Percentiles rank a stretch among this genome's conserved stretches.
Evolutionary conservation across 768 basidiomycete genomes (phyloP).

Genomic region (Rhizopogon vesiculosus): DNA sequence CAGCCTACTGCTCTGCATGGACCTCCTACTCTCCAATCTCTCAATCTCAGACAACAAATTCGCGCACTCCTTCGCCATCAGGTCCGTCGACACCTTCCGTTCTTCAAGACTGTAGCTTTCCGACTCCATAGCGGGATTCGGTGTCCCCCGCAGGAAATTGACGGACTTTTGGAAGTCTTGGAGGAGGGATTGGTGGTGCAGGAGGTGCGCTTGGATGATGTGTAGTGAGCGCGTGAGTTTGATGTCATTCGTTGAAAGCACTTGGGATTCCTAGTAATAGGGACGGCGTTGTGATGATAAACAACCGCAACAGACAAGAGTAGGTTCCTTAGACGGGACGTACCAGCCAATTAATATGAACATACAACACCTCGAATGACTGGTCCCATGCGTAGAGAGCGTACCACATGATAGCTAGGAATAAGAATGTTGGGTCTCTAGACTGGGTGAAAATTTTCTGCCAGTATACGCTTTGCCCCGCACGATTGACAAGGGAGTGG

Average conservation of each 20-base stretch:
- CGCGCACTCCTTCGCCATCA: constrained; percentile 5
- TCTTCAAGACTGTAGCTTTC: constrained; percentile 7
- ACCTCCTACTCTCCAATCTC: constrained; percentile 33
- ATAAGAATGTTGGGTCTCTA: constrained; percentile 28
- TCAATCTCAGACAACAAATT: constrained; percentile 41
- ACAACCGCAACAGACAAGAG: neutral
- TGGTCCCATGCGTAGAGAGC: constrained; percentile 62
- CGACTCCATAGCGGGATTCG: constrained; percentile 42
- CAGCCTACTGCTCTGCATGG: constrained; percentile 24
- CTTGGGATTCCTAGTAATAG: constrained; percentile 37
- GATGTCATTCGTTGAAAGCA: constrained; percentile 32
- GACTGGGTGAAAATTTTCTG: constrained; percentile 25
- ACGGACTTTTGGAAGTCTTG: constrained; percentile 51
- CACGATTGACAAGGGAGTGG: constrained; percentile 25
- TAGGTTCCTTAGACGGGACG: constrained; percentile 9
- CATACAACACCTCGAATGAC: constrained; percentile 46
- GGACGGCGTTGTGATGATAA: neutral
- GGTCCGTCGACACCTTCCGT: neutral
- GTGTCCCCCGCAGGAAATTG: constrained; percentile 42
- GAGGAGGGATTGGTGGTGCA: constrained; percentile 51
- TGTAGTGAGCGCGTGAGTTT: constrained; percentile 49
- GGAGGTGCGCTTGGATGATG: constrained; percentile 50
- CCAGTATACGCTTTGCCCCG: constrained; percentile 34
- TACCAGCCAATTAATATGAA: constrained; percentile 48
- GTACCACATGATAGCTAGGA: constrained; percentile 48